Evolutionary conservation across 2,329 filamentous ascomycete species (phyloP).

Genomic region (Phialophora expanda): DNA sequence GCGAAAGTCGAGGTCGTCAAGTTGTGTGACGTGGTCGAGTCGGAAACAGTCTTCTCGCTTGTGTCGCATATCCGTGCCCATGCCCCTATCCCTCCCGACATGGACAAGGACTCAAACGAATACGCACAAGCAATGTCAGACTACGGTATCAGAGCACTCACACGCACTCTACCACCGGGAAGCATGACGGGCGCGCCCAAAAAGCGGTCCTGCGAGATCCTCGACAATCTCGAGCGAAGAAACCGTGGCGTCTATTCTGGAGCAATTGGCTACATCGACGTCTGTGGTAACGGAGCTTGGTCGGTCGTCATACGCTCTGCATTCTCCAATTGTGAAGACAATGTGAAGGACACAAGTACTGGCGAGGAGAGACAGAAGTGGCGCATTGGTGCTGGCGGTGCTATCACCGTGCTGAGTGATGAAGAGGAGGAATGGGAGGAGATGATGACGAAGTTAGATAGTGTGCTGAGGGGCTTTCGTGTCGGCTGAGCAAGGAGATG

Average conservation of each 20-base stretch:
- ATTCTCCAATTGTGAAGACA: constrained; percentile 55
- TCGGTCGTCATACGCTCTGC: constrained; percentile 87
- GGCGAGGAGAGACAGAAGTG: constrained; percentile 56
- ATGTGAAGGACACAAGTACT: constrained; percentile 11
- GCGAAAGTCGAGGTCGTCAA: constrained; percentile 70
- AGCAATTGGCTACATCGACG: constrained; percentile 87
- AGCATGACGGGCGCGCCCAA: constrained; percentile 98
- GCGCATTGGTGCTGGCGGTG: constrained; percentile 87
- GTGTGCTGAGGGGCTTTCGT: constrained; percentile 51
- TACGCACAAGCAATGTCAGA: constrained; percentile 43
- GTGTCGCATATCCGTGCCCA: constrained; percentile 82
- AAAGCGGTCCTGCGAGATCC: constrained; percentile 84
- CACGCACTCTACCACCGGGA: constrained; percentile 80
- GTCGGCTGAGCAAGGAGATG: neutral
- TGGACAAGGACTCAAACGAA: neutral
- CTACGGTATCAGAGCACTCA: constrained; percentile 60
- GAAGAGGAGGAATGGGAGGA: constrained; percentile 83
- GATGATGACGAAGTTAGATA: constrained; percentile 76
- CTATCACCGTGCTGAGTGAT: constrained; percentile 83
- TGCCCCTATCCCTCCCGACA: constrained; percentile 35
- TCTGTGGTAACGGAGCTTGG: constrained; percentile 84
- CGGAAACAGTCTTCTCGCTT: constrained; percentile 89
- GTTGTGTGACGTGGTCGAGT: constrained; percentile 86
- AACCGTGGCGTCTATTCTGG: constrained; percentile 81
- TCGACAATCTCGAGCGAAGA: constrained; percentile 69